Percentiles rank a stretch among this genome's conserved stretches.
phyloP scores from a whole-genome alignment of 1,284 basidiomycete species.

The Sanghuangporus sanghuang region DNA sequence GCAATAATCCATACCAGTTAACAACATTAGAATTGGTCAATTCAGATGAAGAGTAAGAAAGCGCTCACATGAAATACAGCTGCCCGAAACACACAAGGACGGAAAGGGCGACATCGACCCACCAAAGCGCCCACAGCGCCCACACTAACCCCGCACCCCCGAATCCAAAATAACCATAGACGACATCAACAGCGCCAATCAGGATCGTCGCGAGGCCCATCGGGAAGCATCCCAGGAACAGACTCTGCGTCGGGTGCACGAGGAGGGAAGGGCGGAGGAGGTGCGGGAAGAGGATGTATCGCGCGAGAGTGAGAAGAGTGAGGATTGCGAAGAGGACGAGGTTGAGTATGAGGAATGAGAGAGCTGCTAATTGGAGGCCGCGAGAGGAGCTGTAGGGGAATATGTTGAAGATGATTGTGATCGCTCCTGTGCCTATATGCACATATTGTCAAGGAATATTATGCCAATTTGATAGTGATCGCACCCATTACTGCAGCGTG shows the following conservation, averaged over 20 bases:
- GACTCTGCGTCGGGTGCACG: slow-evolving; percentile 55
- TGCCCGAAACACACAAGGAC: slow-evolving; percentile 59
- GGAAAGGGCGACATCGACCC: slow-evolving; percentile 59
- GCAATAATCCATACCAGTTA: slow-evolving; percentile 3
- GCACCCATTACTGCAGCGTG: slow-evolving; percentile 13
- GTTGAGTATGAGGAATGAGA: slow-evolving; percentile 64
- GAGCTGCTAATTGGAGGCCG: slow-evolving; percentile 37
- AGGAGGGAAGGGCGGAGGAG: slow-evolving; percentile 48
- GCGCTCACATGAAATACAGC: slow-evolving; percentile 65
- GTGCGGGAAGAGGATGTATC: slow-evolving; percentile 53
- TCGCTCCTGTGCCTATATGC: slow-evolving; percentile 47
- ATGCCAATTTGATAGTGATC: not conserved
- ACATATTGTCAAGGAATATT: not conserved
- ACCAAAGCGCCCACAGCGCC: slow-evolving; percentile 71
- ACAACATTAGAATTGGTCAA: no score
- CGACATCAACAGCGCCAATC: slow-evolving; percentile 38
- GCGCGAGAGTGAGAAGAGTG: slow-evolving; percentile 36
- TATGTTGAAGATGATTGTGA: slow-evolving; percentile 45
- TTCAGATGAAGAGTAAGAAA: no score
- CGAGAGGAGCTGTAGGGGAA: slow-evolving; percentile 46
- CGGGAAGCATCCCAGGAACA: slow-evolving; percentile 65
- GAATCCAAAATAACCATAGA: slow-evolving; percentile 38
- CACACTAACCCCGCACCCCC: slow-evolving; percentile 54
- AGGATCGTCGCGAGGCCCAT: slow-evolving; percentile 72
- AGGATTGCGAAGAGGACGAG: slow-evolving; percentile 57